Evolutionary conservation across 768 basidiomycete species (phyloP), one percentile per base, ranked within the genome.

Genomic region (Epithele typhae): DNA sequence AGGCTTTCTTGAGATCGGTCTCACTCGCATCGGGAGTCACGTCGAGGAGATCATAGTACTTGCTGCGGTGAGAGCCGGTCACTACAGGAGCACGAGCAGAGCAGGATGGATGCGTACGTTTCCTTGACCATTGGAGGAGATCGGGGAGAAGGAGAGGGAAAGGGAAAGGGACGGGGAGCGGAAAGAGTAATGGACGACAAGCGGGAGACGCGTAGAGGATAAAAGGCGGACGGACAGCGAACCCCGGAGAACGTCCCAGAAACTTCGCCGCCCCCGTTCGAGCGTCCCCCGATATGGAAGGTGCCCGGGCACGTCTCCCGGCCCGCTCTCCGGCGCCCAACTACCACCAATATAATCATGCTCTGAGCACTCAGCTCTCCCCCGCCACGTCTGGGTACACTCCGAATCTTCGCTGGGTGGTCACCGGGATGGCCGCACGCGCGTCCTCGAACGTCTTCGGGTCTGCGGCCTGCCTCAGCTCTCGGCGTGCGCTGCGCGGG

Each of bases 1-100:
- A 95, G 24, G 92, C 92, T 66, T 94, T 94, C 76, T 94, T 95
- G 60, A 95, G 79, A 44, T 94, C 92, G 38, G 74, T 60, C 49
- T 95, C 93, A 34, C 82, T 84, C 25, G 87, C 91, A 57, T 76
- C 76, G 40, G 88, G 81, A 10, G 78, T 54, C 24, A 90, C 92
- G 55, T 94, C 93, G 40, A 98, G 81, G 51, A 96, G 79, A 69
- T 96, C 92, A 70, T 97, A 92, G 65, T 77, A 91, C 80, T 92
- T 87, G 59, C 90, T 92, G 66, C 21, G 38, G 17, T 34, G 44
- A 15, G 53, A 40, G 32, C 10, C 24, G 22, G 24, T 47, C 22
- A 19, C 35, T 30, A 30, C 27, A 14, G 40, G 39, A 32, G 34
- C 27, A 45, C 25, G 11, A 46, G 42, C 43, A 52, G 44, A 46